Evolutionary conservation across 768 basidiomycete species (phyloP).

Genomic region (Lentinula boryana): DNA sequence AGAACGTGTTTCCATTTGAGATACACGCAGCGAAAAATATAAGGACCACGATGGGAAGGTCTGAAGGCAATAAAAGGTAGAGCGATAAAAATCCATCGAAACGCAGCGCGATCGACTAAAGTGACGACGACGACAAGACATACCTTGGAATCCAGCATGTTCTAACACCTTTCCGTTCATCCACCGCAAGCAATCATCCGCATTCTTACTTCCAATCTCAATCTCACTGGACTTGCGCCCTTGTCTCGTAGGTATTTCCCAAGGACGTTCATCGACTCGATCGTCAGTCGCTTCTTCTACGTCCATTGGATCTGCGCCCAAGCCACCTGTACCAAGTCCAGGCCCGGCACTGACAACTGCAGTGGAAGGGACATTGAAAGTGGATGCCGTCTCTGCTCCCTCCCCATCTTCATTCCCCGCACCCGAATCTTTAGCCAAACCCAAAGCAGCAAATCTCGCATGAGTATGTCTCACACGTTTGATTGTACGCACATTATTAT

Average conservation of each 20-base stretch:
- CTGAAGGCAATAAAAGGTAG: neutral
- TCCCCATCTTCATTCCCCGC: slow-evolving; percentile 29
- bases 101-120: neutral
- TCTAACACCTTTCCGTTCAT: slow-evolving; percentile 74
- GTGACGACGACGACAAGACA: slow-evolving; percentile 15
- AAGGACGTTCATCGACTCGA: slow-evolving; percentile 57
- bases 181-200: slow-evolving; percentile 65
- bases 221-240: slow-evolving; percentile 22
- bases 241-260: slow-evolving; percentile 29
- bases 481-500: slow-evolving; percentile 70
- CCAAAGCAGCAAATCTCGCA: slow-evolving; percentile 59
- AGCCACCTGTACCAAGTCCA: slow-evolving; percentile 14
- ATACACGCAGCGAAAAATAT: neutral
- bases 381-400: slow-evolving; percentile 16
- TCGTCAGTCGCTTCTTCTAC: slow-evolving; percentile 24
- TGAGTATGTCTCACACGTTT: slow-evolving; percentile 70
- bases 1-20: neutral
- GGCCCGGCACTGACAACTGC: slow-evolving; percentile 16
- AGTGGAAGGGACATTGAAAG: neutral
- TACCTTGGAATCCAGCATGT: slow-evolving; percentile 90
- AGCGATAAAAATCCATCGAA: neutral
- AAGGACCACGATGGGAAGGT: neutral
- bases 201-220: slow-evolving; percentile 57
- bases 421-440: slow-evolving; percentile 27
- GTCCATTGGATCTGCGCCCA: slow-evolving; percentile 22